Conservation (phyloP, 495 filamentous ascomycete species). For the Jackrogersella minutella region DNA sequence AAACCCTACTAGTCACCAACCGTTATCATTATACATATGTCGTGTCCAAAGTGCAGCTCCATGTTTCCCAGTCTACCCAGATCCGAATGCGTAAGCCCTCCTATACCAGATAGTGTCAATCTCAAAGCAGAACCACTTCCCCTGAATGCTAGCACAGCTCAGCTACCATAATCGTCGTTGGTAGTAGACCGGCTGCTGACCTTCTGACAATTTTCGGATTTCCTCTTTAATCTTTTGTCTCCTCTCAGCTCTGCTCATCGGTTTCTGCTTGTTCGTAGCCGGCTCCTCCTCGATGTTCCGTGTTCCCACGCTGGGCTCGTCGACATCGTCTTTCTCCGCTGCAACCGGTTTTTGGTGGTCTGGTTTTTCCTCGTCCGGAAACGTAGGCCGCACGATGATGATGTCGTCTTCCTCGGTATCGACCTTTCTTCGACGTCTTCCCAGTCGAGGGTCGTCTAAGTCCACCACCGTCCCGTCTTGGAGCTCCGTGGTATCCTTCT, state of each 20-base stretch:
- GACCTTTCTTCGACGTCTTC: background rate
- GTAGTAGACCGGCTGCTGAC: constrained; percentile 52
- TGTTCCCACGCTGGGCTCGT: constrained; percentile 22
- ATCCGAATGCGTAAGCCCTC: constrained; percentile 9
- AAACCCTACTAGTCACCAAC: background rate
- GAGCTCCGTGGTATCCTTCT: constrained; percentile 46
- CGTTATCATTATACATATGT: constrained; percentile 18
- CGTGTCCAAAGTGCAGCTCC: constrained; percentile 10
- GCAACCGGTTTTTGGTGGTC: constrained; percentile 17
- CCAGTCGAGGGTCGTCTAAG: constrained; percentile 34
- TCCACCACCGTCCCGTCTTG: constrained; percentile 48
- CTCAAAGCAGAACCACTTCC: background rate
- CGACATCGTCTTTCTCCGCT: constrained; percentile 24
- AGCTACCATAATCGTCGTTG: constrained; percentile 55
- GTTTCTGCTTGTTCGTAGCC: constrained; percentile 37
- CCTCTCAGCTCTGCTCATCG: constrained; percentile 57
- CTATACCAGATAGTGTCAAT: constrained; percentile 12
- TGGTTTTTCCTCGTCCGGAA: constrained; percentile 35
- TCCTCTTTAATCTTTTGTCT: constrained; percentile 60
- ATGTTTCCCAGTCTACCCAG: background rate
- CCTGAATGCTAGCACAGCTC: background rate
- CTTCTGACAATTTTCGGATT: constrained; percentile 53
- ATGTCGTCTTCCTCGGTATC: constrained; percentile 19
- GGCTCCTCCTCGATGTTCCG: constrained; percentile 39
- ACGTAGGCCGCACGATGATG: constrained; percentile 46